These are phyloP conservation scores for Penicillium sp. DNA, from an alignment of 2,329 filamentous ascomycete genomes.

Conservation along the genomic window DNA sequence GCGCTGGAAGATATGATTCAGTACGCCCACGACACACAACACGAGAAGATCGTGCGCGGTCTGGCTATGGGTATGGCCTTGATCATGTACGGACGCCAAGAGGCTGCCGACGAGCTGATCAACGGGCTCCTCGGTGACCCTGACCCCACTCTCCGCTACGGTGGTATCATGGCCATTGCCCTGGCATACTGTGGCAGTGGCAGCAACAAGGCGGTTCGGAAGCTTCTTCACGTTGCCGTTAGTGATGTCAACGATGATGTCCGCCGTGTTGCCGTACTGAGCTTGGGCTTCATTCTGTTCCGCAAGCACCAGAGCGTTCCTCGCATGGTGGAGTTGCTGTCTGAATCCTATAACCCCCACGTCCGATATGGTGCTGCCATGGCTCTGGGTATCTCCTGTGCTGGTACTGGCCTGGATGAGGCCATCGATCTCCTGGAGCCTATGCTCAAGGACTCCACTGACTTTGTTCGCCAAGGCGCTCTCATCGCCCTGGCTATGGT, in stretches of 20 bases:
- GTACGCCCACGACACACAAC: slow-evolving; percentile 95
- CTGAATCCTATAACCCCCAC: slow-evolving; percentile 98
- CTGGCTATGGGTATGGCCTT: slow-evolving; percentile 95
- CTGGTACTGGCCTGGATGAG: slow-evolving; percentile 92
- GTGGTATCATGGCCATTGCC: slow-evolving; percentile 98
- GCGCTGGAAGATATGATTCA: slow-evolving; percentile 96
- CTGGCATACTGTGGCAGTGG: slow-evolving; percentile 96
- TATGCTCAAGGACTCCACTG: slow-evolving; percentile 99
- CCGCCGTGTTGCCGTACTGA: slow-evolving; percentile 93
- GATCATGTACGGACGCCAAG: slow-evolving; percentile 97
- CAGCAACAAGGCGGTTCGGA: slow-evolving; percentile 98
- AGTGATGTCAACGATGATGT: slow-evolving; percentile 99
- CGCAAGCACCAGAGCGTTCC: slow-evolving; percentile 95
- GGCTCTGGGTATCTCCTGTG: slow-evolving; percentile 97
- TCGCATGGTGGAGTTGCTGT: slow-evolving; percentile 96
- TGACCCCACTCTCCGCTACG: slow-evolving; percentile 90
- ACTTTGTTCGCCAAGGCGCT: slow-evolving; percentile 96
- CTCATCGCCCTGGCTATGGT: slow-evolving; percentile 96
- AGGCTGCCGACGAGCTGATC: slow-evolving; percentile 91
- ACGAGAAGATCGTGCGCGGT: slow-evolving; percentile 98
- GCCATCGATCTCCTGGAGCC: slow-evolving; percentile 96
- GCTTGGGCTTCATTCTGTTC: slow-evolving; percentile 97
- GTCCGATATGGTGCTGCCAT: slow-evolving; percentile 97
- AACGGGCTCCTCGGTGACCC: slow-evolving; percentile 91
- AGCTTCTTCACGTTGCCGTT: slow-evolving; percentile 91